Evolutionary conservation across 208 protist genomes (phyloP), one percentile per base, ranked within the genome.

Genomic region (Trypanosoma platydactyli): DNA sequence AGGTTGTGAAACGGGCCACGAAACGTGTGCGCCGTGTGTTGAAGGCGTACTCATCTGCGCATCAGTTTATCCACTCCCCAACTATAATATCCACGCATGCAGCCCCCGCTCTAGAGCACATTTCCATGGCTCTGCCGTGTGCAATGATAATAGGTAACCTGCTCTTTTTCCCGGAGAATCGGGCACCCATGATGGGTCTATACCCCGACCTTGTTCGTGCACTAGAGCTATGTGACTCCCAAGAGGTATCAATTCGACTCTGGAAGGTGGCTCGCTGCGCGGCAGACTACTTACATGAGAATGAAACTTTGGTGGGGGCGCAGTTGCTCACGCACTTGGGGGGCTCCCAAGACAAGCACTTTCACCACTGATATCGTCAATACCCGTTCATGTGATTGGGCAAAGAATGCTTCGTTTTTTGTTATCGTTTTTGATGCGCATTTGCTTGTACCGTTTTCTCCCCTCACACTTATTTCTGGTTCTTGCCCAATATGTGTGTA

Each of bases 121-220:
- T 67, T 20, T 45, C 50, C 16, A 24, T 25, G 13, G 22, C 52
- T 33, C 13, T 59, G 38, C 50, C 50, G 6, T 68, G 60, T 57
- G 52, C 62, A 22, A 62, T 62, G 62, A 45, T 68, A 5, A 49
- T 76, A 53, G 59, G 53, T 9, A 76, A 76, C 29, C 55, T 76
- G 13, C 63, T 76, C 18, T 58, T 52, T 41, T 76, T 71, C 49
- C 35, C 51, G 27, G 62, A 62, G 30, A 76, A 76, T 57, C 44
- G 60, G 5, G 18, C 22, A 35, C 48, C 48, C n/a, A 62, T 76
- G 44, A 13, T 50, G 0, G 48, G 18, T 25, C 50, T 65, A 6
- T 61, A 38, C 13, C 63, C 70, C 20, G 53, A 62, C 13, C 41
- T 76, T 51, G 25, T 64, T 0, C 3, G 25, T 45, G 70, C 63